Base-by-base conservation (phyloP, 2,329 filamentous ascomycete species). In the Pyrenochaeta sp. region DNA sequence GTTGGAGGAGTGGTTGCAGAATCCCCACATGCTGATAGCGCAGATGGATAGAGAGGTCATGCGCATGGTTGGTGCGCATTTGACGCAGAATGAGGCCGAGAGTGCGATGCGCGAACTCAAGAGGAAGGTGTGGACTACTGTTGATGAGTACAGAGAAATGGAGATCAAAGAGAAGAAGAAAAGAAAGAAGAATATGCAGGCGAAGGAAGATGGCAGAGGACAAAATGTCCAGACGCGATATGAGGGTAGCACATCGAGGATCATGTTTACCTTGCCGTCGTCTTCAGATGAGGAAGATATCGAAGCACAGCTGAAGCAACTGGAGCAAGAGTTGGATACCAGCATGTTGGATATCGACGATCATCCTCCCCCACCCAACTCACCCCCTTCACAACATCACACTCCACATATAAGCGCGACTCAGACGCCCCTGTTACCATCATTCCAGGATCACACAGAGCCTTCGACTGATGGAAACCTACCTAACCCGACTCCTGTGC, bases 41-140 rank as follows among this genome's bases (percentile, higher is more conserved):
- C 21, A 20, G 4, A 54, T 61, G 35, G 54, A 58, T 18, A 12
- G 14, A 10, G 51, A 61, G 31, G 51, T 58, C 9, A 29, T 43
- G 42, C 40, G 20, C 2, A 31, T 61, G 49, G 31, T 58, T 9
- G 30, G 42, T 15, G 14, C 18, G 29, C 54, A 58, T 15, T 49
- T 61, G 11, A 45, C 45, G 7, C 29, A 45, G 36, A 15, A 12
- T 12, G 54, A 61, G 49, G 58, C 46, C 6, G 20, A 14, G 1
- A 33, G 49, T 10, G 52, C 47, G 6, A 35, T 45, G 35, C 42
- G 15, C 27, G 42, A 47, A 12, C 40, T 58, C 2, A 58, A 58
- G 44, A 42, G 40, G 40, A 42, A 42, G 11, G 18, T 39, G 9
- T 39, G 36, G 36, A 15, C 10, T n/a, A 10, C n/a, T 23, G 36